Conservation (phyloP, 202 grass and related monocot species). For the Schoenoplectus triqueter region DNA sequence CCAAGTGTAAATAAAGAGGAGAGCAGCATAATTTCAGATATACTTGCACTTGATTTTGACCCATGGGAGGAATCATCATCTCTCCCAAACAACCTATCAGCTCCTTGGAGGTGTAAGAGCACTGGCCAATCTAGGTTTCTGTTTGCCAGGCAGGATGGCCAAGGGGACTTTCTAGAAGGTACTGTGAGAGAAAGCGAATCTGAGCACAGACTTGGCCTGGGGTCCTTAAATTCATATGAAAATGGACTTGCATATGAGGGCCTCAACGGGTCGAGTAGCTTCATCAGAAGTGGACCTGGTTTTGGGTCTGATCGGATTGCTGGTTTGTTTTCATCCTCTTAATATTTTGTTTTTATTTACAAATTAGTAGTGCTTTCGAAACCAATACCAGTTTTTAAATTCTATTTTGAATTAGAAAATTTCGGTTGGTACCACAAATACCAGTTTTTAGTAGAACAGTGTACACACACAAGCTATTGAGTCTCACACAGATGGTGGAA, state of each 20-base stretch:
- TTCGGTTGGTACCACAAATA: not conserved
- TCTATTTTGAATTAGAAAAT: constrained; percentile 1
- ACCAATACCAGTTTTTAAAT: not conserved
- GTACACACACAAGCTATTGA: not conserved
- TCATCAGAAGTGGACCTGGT: constrained; percentile 33
- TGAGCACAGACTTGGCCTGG: constrained; percentile 57
- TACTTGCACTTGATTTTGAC: constrained; percentile 84
- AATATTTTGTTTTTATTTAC: not conserved
- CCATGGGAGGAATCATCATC: constrained; percentile 86
- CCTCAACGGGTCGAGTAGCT: constrained; percentile 38
- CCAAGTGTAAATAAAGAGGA: constrained; percentile 73
- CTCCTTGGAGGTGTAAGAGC: constrained; percentile 64
- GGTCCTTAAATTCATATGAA: constrained; percentile 59
- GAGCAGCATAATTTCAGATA: constrained; percentile 82
- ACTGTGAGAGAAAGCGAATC: constrained; percentile 48
- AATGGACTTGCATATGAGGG: constrained; percentile 50
- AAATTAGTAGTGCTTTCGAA: not conserved
- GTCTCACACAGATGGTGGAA: not conserved
- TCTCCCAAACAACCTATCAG: constrained; percentile 52
- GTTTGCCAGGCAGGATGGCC: constrained; percentile 89
- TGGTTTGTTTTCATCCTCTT: constrained; percentile 12
- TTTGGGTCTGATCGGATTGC: constrained; percentile 43
- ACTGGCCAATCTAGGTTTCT: constrained; percentile 91
- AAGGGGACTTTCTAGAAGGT: constrained; percentile 53
- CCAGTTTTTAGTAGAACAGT: not conserved